Base-by-base conservation (phyloP, 345 rosid species). In the Populus euphratica region DNA sequence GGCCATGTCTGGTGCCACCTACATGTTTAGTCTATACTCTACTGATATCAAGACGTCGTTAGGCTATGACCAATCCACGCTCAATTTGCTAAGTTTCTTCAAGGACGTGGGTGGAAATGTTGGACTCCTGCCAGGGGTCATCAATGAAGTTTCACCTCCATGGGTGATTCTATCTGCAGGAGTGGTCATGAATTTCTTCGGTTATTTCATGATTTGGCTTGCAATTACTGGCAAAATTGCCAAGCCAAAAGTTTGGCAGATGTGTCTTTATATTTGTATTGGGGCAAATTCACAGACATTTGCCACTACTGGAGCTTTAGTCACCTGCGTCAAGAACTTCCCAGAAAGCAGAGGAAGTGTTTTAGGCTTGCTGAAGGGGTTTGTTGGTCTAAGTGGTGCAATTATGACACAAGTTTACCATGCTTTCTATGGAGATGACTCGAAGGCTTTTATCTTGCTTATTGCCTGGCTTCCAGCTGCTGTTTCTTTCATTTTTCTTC, bases 341-440 rank as follows among this genome's bases (percentile, higher is more conserved):
- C 82, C 82, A 20, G 82, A 75, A 75, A 80, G 79, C 66, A 61
- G 82, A 47, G 82, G 82, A 31, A 64, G 61, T 64, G 76, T 80
- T 18, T 35, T 80, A 23, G 82, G 82, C n/a, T 54, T 80, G 49
- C n/a, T 80, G 75, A 80, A 80, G 61, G 82, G 82, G 14, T 38
- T 75, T n/a, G 63, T 80, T 4, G 82, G 82, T 52, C 56, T 80
- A 47, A 80, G 82, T 75, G 82, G 79, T 31, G 82, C 82, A 21
- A 70, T 80, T 6, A 41, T 79, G 39, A 74, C 82, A 31, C 82
- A 79, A 70, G 12, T 79, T 43, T 79, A 79, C 44, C 78, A 79
- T 61, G 82, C 82, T 74, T 9, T 75, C 62, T 62, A 79, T 62
- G 82, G 82, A 2, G 38, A 44, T 21, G 66, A 70, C 44, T 35